Evolutionary conservation across 2,329 filamentous ascomycete species (phyloP), one percentile per base, ranked within the genome.

Genomic region (Biscogniauxia marginata): DNA sequence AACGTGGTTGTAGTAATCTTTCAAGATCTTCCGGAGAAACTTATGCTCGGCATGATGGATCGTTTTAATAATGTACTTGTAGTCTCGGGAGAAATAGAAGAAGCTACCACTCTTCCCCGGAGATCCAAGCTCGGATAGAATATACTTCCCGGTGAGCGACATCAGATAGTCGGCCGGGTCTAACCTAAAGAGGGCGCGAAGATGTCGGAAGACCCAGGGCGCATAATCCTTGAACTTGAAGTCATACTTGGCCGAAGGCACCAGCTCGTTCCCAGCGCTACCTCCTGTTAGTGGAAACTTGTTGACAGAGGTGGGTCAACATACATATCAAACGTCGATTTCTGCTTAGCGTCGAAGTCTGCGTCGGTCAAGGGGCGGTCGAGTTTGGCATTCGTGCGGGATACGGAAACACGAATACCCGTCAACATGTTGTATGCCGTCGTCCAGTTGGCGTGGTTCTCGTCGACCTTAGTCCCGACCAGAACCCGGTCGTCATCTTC

Each of bases 161-260:
- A 99, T 96, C 59, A 99, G 85, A 72, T 99, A 99, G 74, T 99
- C 95, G 65, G 93, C 95, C 20, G 95, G 95, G 71, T 99, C 95
- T 54, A 98, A 84, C 66, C 89, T 86, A 78, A 99, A 99, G 61
- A 88, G 89, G 49, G 86, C 80, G 63, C 95, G 90, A 46, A 99
- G 82, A 75, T 92, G 91, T 68, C 95, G 91, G 76, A 99, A 99
- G 57, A 99, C 95, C 93, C 93, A 98, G 55, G 95, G 95, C n/a
- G 93, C 93, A 74, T 99, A 99, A 77, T 99, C 95, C 78, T 99
- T 99, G 82, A 99, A 99, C 75, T 99, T 99, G 86, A 99, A 99
- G 77, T 99, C 95, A 79, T 99, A 99, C 76, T 99, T 98, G 65
- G 95, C 93, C 60, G 93, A 97, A 20, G 95, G 95, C 4, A 96